Conservation (phyloP, 2,329 filamentous ascomycete species). For the Cercospora sesami region DNA sequence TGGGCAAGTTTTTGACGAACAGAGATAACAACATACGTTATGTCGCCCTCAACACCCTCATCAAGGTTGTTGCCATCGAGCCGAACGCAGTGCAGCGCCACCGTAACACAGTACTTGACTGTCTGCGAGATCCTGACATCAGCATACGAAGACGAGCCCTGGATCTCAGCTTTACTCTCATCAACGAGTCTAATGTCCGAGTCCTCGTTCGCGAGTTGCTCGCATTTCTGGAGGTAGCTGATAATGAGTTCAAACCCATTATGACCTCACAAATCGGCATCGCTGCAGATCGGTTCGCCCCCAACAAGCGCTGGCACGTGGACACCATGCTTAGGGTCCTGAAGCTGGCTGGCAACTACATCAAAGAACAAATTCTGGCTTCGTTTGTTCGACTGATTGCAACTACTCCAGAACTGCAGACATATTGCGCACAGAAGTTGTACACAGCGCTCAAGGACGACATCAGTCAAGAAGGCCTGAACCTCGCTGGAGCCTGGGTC, state of each 20-base stretch:
- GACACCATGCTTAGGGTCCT: slow-evolving; percentile 95
- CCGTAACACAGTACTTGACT: slow-evolving; percentile 95
- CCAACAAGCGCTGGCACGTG: slow-evolving; percentile 97
- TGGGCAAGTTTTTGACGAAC: slow-evolving; percentile 98
- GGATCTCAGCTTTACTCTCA: slow-evolving; percentile 95
- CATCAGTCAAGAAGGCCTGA: slow-evolving; percentile 94
- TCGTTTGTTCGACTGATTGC: slow-evolving; percentile 95
- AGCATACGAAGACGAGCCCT: slow-evolving; percentile 94
- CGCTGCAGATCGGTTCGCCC: slow-evolving; percentile 91
- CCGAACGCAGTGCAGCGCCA: slow-evolving; percentile 97
- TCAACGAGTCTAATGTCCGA: slow-evolving; percentile 94
- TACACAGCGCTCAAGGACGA: slow-evolving; percentile 90
- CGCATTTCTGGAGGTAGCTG: slow-evolving; percentile 92
- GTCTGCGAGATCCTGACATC: slow-evolving; percentile 93
- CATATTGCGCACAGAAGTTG: slow-evolving; percentile 93
- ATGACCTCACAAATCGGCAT: slow-evolving; percentile 99
- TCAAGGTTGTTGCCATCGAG: slow-evolving; percentile 97
- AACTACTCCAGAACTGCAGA: slow-evolving; percentile 90
- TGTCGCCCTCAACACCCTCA: slow-evolving; percentile 92
- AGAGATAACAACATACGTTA: slow-evolving; percentile 99
- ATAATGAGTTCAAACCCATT: slow-evolving; percentile 97
- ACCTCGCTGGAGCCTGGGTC: slow-evolving; percentile 91
- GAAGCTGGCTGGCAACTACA: slow-evolving; percentile 91
- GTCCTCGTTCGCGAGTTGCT: slow-evolving; percentile 90
- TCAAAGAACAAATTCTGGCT: slow-evolving; percentile 96